Evolutionary conservation across 345 rosid genomes (phyloP).

Genomic region (Acer yangbiense): DNA sequence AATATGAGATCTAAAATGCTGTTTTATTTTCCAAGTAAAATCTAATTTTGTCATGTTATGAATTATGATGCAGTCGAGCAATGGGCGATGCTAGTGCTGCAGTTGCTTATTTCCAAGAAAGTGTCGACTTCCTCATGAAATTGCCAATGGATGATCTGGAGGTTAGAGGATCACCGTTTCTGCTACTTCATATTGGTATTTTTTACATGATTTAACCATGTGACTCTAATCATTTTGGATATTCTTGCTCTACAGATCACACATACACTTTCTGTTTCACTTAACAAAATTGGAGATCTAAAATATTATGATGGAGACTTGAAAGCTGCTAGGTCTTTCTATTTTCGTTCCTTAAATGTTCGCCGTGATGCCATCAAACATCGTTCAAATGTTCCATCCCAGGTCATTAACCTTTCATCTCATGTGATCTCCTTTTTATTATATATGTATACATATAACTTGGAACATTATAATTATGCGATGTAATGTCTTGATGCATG

Average conservation of each 20-base stretch:
- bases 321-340: slow-evolving; percentile 79
- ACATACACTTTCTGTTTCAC: slow-evolving; percentile 94
- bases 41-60: background rate
- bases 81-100: slow-evolving; percentile 82
- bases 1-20: background rate
- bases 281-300: slow-evolving; percentile 94
- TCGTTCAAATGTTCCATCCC: slow-evolving; percentile 63
- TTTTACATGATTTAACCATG: background rate
- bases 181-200: background rate
- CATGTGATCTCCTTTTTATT: background rate
- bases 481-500: background rate
- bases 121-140: slow-evolving; percentile 73
- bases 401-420: slow-evolving; percentile 44
- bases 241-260: slow-evolving; percentile 52
- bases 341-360: slow-evolving; percentile 69
- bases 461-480: background rate
- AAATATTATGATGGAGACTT: slow-evolving; percentile 87
- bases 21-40: slow-evolving; percentile 1
- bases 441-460: background rate
- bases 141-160: slow-evolving; percentile 78
- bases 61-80: slow-evolving; percentile 68
- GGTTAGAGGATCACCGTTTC: slow-evolving; percentile 42
- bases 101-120: slow-evolving; percentile 80
- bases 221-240: slow-evolving; percentile 1
- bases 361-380: slow-evolving; percentile 73